Evolutionary conservation across 805 yeast genomes (phyloP), one percentile per base, ranked within the genome.

Genomic region (Starmerella floricola): DNA sequence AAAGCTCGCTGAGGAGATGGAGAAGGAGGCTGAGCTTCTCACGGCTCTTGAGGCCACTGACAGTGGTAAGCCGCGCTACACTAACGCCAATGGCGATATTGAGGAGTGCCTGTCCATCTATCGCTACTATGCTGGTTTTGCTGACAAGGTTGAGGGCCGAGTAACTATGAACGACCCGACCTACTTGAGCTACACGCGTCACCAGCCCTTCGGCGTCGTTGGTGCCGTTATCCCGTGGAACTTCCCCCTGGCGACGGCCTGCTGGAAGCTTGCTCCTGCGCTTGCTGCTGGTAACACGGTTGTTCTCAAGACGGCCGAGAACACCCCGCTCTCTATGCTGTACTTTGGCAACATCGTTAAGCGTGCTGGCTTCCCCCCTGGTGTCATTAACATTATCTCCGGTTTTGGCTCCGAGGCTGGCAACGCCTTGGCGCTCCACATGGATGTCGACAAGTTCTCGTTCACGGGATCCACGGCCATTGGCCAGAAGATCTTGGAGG

Each of bases 201-300:
- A 80, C 63, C 94, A 86, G 65, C 95, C 96, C 46, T 68, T 83
- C 56, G 96, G 95, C 61, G 95, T 87, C 36, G 84, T 94, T 62
- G 96, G 94, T 46, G 94, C 84, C 64, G 82, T 87, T 59, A 86
- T 87, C 53, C 95, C 96, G 54, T 87, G 96, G 96, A 87, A 87
- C 68, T 87, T 85, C 76, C 96, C 96, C 49, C 65, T 87, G 54
- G 72, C 84, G 61, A 86, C 87, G 91, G 80, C 85, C 69, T 69
- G 93, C 23, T 87, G 96, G 96, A 87, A 87, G 65, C 68, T 87
- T 48, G 95, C 87, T 45, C 95, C 96, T 36, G 94, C 93, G 44
- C 63, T 86, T 51, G 93, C 93, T 44, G 74, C 94, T 41, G 95
- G 95, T 66, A 84, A 85, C 72, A 74, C 86, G 42, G 72, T 82